phyloP scores from a whole-genome alignment of 768 basidiomycete genomes.

The Leccinum imitatum region DNA sequence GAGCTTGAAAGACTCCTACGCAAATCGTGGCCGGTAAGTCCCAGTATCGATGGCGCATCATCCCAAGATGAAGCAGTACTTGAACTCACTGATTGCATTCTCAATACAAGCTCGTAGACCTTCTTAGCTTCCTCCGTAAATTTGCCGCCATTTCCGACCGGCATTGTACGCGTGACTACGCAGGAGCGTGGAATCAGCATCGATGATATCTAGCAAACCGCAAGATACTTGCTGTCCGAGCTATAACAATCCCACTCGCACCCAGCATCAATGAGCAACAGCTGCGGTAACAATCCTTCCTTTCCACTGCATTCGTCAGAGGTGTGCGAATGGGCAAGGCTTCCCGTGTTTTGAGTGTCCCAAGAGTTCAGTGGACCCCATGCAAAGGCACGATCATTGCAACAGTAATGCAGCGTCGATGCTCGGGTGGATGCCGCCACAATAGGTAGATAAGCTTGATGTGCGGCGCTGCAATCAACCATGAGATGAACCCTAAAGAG shows the following conservation, averaged over 20 bases:
- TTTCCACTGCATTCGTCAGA: neutral
- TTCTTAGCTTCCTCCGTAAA: slow-evolving; percentile 79
- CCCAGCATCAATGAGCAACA: slow-evolving; percentile 91
- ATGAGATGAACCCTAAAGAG: neutral
- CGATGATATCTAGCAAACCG: neutral
- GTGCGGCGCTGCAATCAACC: slow-evolving; percentile 54
- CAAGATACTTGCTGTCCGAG: slow-evolving; percentile 49
- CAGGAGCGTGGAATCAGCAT: slow-evolving; percentile 29
- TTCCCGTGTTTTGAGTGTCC: slow-evolving; percentile 53
- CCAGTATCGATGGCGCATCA: neutral
- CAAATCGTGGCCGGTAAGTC: neutral
- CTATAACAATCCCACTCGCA: slow-evolving; percentile 83
- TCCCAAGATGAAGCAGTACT: neutral
- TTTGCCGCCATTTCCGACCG: slow-evolving; percentile 90
- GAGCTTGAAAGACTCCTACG: slow-evolving; percentile 67
- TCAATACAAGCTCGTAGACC: slow-evolving; percentile 84
- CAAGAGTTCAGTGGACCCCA: slow-evolving; percentile 71
- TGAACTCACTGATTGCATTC: slow-evolving; percentile 77
- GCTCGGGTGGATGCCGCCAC: slow-evolving; percentile 86
- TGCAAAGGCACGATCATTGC: slow-evolving; percentile 84
- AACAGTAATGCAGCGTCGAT: slow-evolving; percentile 92
- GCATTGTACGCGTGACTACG: slow-evolving; percentile 78
- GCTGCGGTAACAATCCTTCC: slow-evolving; percentile 54
- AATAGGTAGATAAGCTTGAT: slow-evolving; percentile 92
- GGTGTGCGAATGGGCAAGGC: slow-evolving; percentile 41